A percentile compares a stretch with the other conserved stretches of the same genome.
Evolutionary conservation across 1,284 basidiomycete genomes (phyloP).

Genomic region (Ganoderma lingzhi): DNA sequence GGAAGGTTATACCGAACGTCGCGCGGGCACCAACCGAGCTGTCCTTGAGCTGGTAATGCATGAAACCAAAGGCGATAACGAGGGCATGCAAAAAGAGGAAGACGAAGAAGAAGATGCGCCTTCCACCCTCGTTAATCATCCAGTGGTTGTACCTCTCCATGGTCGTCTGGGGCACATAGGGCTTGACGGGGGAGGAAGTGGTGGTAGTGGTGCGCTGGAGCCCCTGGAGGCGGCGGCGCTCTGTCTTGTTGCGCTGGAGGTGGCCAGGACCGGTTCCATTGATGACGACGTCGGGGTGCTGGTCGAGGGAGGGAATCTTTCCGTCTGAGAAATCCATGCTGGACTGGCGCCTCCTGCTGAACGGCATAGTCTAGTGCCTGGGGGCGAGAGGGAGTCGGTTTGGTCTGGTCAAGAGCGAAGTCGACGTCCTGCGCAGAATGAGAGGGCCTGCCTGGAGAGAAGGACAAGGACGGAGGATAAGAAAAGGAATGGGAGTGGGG

Average conservation of each 20-base stretch:
- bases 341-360: conserved; percentile 57
- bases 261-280: conserved; percentile 48
- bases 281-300: conserved; percentile 59
- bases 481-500: conserved; percentile 28
- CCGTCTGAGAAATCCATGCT: conserved; percentile 79
- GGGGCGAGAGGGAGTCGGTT: conserved; percentile 24
- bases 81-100: conserved; percentile 82
- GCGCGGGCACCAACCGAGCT: conserved; percentile 70
- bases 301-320: conserved; percentile 55
- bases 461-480: conserved; percentile 39
- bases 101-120: conserved; percentile 76
- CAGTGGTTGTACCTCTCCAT: conserved; percentile 68
- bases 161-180: conserved; percentile 47
- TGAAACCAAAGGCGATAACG: conserved; percentile 76
- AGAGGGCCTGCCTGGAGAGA: conserved; percentile 62
- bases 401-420: conserved; percentile 32
- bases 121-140: conserved; percentile 92
- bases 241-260: conserved; percentile 82
- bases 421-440: conserved; percentile 46
- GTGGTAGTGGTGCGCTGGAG: conserved; percentile 67
- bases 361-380: conserved; percentile 28
- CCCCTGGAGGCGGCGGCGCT: conserved; percentile 80
- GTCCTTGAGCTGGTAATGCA: conserved; percentile 83
- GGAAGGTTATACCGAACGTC: conserved; percentile 77
- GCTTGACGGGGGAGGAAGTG: conserved; percentile 41